Percentiles rank a stretch among this genome's conserved stretches.
phyloP scores from a whole-genome alignment of 495 filamentous ascomycete genomes.

The Parachaetomium inaequale region DNA sequence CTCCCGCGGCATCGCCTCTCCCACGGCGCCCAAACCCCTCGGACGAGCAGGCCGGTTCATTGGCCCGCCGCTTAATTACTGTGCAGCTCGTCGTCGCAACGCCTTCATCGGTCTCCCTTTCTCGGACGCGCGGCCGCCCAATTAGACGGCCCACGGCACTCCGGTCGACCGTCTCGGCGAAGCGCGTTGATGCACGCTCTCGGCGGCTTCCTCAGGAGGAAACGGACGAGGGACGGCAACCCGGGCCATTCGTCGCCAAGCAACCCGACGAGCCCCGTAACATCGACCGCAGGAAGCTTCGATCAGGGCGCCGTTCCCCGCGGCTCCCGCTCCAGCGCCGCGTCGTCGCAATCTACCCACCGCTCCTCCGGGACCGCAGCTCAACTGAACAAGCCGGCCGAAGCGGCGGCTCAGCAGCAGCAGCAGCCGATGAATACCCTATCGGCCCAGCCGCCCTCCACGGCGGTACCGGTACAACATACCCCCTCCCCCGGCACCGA shows the following conservation, averaged over 20 bases:
- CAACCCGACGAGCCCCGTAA: slow-evolving; percentile 60
- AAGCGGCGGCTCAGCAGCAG: slow-evolving; percentile 35
- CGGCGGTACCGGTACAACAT: slow-evolving; percentile 21
- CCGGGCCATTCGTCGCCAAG: slow-evolving; percentile 54
- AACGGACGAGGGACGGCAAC: slow-evolving; percentile 79
- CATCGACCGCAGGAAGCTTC: slow-evolving; percentile 45
- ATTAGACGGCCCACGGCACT: slow-evolving; percentile 21
- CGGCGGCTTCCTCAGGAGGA: slow-evolving; percentile 94
- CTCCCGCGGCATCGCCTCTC: too few relatives aligned
- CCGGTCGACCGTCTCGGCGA: slow-evolving; percentile 21
- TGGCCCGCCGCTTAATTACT: slow-evolving; percentile 32
- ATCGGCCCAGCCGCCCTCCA: slow-evolving; percentile 33
- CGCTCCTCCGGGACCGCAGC: slow-evolving; percentile 2
- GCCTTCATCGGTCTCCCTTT: slow-evolving; percentile 10
- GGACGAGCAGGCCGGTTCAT: slow-evolving; percentile 20
- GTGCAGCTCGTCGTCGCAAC: slow-evolving; percentile 22
- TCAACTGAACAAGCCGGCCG: slow-evolving; percentile 28
- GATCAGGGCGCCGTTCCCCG: slow-evolving; percentile 32
- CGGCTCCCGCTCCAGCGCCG: slow-evolving; percentile 27
- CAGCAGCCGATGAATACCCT: slow-evolving; percentile 39
- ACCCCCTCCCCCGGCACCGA: slow-evolving; percentile 39
- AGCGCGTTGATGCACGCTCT: slow-evolving; percentile 62
- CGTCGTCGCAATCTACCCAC: slow-evolving; percentile 20
- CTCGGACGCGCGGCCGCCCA: slow-evolving; percentile 21
- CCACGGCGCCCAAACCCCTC: slow-evolving; percentile 8